A percentile compares a stretch with the other conserved stretches of the same genome.
Conservation (phyloP, 2,329 filamentous ascomycete genomes). For the Biscogniauxia mediterranea region DNA sequence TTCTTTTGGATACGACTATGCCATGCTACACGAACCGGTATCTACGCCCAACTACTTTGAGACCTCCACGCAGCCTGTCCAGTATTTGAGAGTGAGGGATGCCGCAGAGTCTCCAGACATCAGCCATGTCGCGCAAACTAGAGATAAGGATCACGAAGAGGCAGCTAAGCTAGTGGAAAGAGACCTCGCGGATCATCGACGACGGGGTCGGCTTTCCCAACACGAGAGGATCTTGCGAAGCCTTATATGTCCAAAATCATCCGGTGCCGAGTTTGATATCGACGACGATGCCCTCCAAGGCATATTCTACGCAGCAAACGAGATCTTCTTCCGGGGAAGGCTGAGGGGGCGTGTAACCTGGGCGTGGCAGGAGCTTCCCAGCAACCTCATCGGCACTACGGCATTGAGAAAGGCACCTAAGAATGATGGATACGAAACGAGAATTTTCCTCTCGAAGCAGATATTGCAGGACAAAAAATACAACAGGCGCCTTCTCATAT, state of each 20-base stretch:
- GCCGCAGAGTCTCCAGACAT: constrained; percentile 13
- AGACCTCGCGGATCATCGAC: constrained; percentile 45
- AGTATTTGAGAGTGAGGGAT: constrained; percentile 16
- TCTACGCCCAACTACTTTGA: constrained; percentile 11
- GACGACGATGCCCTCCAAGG: constrained; percentile 56
- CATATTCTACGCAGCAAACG: constrained; percentile 61
- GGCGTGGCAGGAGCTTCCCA: constrained; percentile 61
- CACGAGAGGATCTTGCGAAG: constrained; percentile 57
- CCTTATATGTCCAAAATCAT: constrained; percentile 52
- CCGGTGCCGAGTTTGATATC: constrained; percentile 48
- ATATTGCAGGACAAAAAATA: constrained; percentile 56
- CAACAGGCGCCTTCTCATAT: constrained; percentile 60
- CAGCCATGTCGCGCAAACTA: constrained; percentile 38
- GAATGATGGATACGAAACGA: constrained; percentile 56
- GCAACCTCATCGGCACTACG: constrained; percentile 61
- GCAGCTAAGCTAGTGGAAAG: constrained; percentile 49
- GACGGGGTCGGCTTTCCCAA: constrained; percentile 48
- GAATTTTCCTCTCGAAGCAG: constrained; percentile 59
- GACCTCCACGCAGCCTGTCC: constrained; percentile 7
- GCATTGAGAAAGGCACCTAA: constrained; percentile 49
- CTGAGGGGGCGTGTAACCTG: constrained; percentile 58
- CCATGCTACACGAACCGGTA: constrained; percentile 23
- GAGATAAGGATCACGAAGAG: constrained; percentile 47
- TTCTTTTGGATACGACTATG: constrained; percentile 27
- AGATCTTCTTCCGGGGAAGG: constrained; percentile 59